Evolutionary conservation across 2,329 filamentous ascomycete species (phyloP), one percentile per base, ranked within the genome.

Genomic region (Calonectria pteridis): DNA sequence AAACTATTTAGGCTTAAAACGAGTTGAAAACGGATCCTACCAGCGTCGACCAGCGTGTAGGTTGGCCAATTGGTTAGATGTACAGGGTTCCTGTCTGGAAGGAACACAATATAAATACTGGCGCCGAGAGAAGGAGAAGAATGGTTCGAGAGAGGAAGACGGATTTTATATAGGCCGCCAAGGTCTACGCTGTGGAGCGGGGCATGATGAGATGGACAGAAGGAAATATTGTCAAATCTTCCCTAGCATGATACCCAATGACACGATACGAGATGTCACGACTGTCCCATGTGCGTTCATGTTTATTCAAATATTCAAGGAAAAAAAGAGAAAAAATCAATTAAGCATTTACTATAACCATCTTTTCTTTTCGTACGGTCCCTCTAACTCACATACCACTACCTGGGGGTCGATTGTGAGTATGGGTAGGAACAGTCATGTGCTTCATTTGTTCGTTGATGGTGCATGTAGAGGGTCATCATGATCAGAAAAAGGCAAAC

Each of bases 211-310:
- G 40, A 35, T 50, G 50, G 23, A 33, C 33, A 46, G 29, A 59
- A 53, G 31, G 31, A 62, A 63, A 49, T 43, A n/a, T 55, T n/a
- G 66, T 16, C 66, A 46, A 20, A 31, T 43, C 59, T 62, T 43
- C 50, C 62, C 43, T 31, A 20, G 46, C 53, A 71, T 53, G 72
- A 73, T 71, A 73, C 72, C 72, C 63, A 71, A 63, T 67, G 53
- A 68, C 53, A 50, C 53, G 63, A 71, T 58, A 71, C 63, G 63
- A 73, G 46, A 63, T 53, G 63, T 50, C 51, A 67, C 43, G 59
- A 69, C 58, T 40, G 58, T 66, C 51, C 55, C 37, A 50, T 49
- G 50, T 65, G 66, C 50, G 33, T 69, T 40, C 50, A 59, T 73
- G 49, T 53, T 59, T 55, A 40, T 69, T 50, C 13, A 58, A 37